Base-by-base conservation (phyloP, 805 yeast genomes). In the Candida sithepensis region DNA sequence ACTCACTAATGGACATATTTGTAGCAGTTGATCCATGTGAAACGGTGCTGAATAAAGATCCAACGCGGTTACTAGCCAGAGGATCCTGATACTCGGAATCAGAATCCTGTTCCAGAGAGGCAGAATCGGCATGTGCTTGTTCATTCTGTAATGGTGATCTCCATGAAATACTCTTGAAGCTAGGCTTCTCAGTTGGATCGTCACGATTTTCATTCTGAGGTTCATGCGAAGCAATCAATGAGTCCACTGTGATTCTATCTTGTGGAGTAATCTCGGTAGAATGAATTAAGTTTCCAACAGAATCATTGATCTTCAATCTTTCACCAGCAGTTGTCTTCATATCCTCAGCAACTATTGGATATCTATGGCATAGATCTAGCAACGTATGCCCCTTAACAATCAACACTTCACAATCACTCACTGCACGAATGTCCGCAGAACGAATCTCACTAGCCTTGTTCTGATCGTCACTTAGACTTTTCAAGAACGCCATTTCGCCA, bases 401-500 rank as follows among this genome's bases (percentile, higher is more conserved):
- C 43, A 85, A 66, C 39, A 84, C 72, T 48, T 84, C 87, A 21
- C 81, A 78, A 18, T 75, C 71, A 4, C 81, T 69, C 12, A 82
- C 76, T 0, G 89, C 73, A 49, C 90, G 70, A 30, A 85, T 81
- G 48, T 79, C 78, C 0, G 90, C 91, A 39, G 82, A 75, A 53
- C 91, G 65, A 7, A 61, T 58, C 39, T 54, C 66, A 56, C 45
- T 49, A 57, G 41, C 66, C 60, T 21, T 69, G 16, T 39, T 21
- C 1, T 32, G 64, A 14, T 51, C 50, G 28, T 57, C 58, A 36
- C 63, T 48, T 19, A 81, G 56, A 12, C 73, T 72, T 3, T 79
- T 68, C 38, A 85, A 64, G 55, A 85, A 85, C 0, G 88, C 78
- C 83, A 85, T 82, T 62, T 85, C 92, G 20, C 94, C 94, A 66